phyloP scores from a whole-genome alignment of 2,329 filamentous ascomycete genomes.

The Apiospora hydei region DNA sequence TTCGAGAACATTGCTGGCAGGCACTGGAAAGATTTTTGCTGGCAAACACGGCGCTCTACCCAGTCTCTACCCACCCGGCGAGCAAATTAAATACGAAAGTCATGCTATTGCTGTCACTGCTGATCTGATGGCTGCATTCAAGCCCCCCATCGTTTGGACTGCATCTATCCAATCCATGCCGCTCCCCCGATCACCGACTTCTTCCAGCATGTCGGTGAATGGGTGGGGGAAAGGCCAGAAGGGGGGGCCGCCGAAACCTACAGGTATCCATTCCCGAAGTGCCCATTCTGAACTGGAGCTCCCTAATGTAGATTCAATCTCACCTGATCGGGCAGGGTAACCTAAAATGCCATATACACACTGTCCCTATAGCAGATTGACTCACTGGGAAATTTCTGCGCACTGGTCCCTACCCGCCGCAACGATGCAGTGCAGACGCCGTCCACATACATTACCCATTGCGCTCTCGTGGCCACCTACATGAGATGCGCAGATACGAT shows the following conservation, averaged over 20 bases:
- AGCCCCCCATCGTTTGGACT: not conserved
- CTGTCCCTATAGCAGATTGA: slow-evolving; percentile 2
- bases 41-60: not conserved
- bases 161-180: slow-evolving; percentile 13
- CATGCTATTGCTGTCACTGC: slow-evolving; percentile 9
- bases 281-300: slow-evolving; percentile 6
- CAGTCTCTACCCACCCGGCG: not conserved
- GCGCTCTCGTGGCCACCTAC: not conserved
- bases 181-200: slow-evolving; percentile 15
- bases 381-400: not conserved
- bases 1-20: slow-evolving; percentile 15
- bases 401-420: not conserved
- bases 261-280: not conserved
- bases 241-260: not conserved
- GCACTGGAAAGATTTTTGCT: not conserved
- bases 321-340: slow-evolving; percentile 17
- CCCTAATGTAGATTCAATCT: slow-evolving; percentile 18
- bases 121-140: slow-evolving; percentile 4
- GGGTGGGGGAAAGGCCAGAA: not conserved
- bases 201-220: slow-evolving; percentile 21
- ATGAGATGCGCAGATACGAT: slow-evolving; percentile 7
- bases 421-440: not conserved
- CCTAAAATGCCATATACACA: slow-evolving; percentile 9
- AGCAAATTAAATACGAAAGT: not conserved
- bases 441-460: not conserved